These are phyloP conservation scores for Fusarium agapanthi DNA, from an alignment of 2,329 filamentous ascomycete genomes.

Conservation along the genomic window DNA sequence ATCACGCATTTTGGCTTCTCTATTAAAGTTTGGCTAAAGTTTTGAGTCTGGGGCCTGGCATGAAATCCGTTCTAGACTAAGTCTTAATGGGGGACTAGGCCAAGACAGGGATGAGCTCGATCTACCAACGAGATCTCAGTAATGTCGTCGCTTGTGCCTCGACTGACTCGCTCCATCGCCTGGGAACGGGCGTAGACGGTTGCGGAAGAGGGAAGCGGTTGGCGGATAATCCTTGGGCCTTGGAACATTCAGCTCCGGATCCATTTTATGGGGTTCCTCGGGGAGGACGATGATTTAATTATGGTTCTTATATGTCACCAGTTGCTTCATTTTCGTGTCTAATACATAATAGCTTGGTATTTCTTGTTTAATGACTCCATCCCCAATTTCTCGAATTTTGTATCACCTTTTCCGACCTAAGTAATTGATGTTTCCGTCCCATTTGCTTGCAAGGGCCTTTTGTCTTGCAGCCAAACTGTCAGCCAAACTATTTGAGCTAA, in stretches of 20 bases:
- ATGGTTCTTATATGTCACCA: neutral
- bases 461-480: neutral
- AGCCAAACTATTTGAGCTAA: neutral
- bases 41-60: neutral
- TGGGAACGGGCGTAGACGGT: neutral
- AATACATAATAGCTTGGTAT: neutral
- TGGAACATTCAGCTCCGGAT: neutral
- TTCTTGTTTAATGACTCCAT: neutral
- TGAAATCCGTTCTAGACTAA: neutral
- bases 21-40: conserved; percentile 15
- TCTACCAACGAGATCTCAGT: neutral
- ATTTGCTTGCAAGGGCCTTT: accelerated
- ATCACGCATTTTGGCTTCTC: neutral
- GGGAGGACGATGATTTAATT: neutral
- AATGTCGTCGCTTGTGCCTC: neutral
- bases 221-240: neutral
- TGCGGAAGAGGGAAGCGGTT: neutral
- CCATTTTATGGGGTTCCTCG: neutral
- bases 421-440: neutral
- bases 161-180: neutral
- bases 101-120: neutral
- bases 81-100: neutral
- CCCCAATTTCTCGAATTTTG: neutral
- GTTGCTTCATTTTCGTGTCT: neutral
- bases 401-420: accelerated